These are phyloP conservation scores for Saitozyma sp. DNA, from an alignment of 768 basidiomycete genomes.

Conservation along the genomic window DNA sequence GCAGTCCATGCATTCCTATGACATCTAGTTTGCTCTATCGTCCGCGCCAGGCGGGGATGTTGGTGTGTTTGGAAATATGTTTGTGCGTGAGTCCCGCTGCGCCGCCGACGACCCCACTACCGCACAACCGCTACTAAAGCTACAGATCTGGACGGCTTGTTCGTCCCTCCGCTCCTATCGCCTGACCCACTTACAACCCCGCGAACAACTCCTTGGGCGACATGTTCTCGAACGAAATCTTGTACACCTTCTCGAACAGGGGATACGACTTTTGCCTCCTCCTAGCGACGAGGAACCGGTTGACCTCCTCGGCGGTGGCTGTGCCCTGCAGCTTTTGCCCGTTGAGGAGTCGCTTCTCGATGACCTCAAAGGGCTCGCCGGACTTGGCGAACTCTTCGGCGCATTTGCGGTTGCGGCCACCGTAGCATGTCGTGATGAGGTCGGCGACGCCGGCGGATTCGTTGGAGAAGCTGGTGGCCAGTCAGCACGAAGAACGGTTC, in stretches of 20 bases:
- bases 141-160: not conserved
- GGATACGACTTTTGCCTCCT: conserved; percentile 51
- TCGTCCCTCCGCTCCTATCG: not conserved
- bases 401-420: conserved; percentile 51
- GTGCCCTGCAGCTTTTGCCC: conserved; percentile 58
- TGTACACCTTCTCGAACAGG: conserved; percentile 50
- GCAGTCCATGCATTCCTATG: too few relatives aligned
- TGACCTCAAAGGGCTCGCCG: conserved; percentile 54
- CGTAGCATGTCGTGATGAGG: conserved; percentile 55
- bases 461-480: conserved; percentile 34
- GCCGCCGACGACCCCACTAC: too few relatives aligned
- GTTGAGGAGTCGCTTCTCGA: conserved; percentile 55
- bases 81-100: too few relatives aligned
- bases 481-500: conserved; percentile 32
- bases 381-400: conserved; percentile 56
- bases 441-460: conserved; percentile 56
- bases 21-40: too few relatives aligned
- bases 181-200: conserved; percentile 30
- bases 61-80: too few relatives aligned
- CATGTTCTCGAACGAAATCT: conserved; percentile 49
- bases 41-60: too few relatives aligned
- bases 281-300: conserved; percentile 54
- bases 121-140: not conserved
- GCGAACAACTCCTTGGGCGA: conserved; percentile 34
- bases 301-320: conserved; percentile 55